These are phyloP conservation scores for Sutorius eximius DNA, from an alignment of 1,284 basidiomycete genomes.

Conservation along the genomic window DNA sequence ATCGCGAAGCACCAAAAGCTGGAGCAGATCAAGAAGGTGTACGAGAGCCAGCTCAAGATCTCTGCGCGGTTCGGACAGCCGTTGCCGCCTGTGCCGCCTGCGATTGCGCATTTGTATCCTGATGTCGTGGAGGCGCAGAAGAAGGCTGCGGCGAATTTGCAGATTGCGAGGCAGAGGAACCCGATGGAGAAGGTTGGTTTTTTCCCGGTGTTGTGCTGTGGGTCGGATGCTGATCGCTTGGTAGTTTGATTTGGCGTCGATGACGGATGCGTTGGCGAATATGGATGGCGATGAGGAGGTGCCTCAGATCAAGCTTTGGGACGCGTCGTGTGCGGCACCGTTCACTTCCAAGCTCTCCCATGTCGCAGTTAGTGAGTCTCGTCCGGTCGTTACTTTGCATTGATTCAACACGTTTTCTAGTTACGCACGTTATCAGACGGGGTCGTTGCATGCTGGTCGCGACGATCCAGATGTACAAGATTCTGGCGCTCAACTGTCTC, in stretches of 20 bases:
- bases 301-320: slow-evolving; percentile 95
- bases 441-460: slow-evolving; percentile 96
- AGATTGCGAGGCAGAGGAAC: slow-evolving; percentile 72
- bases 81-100: slow-evolving; percentile 85
- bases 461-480: slow-evolving; percentile 99
- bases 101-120: slow-evolving; percentile 82
- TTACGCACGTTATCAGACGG: slow-evolving; percentile 94
- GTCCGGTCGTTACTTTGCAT: neutral
- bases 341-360: slow-evolving; percentile 96
- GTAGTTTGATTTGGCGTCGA: slow-evolving; percentile 84
- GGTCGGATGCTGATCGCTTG: slow-evolving; percentile 3
- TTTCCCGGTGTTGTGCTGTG: neutral
- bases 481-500: slow-evolving; percentile 91
- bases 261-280: slow-evolving; percentile 87
- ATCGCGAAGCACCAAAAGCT: slow-evolving; percentile 89
- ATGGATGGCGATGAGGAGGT: slow-evolving; percentile 93
- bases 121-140: slow-evolving; percentile 90
- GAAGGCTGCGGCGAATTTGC: slow-evolving; percentile 64
- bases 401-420: slow-evolving; percentile 40
- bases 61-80: slow-evolving; percentile 87
- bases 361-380: slow-evolving; percentile 80
- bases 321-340: slow-evolving; percentile 94
- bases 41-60: slow-evolving; percentile 90
- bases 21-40: slow-evolving; percentile 92
- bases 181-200: slow-evolving; percentile 82